Percentiles rank a stretch among this genome's conserved stretches.
Evolutionary conservation across 2,329 filamentous ascomycete genomes (phyloP).

Genomic region (Plenodomus lindquistii): DNA sequence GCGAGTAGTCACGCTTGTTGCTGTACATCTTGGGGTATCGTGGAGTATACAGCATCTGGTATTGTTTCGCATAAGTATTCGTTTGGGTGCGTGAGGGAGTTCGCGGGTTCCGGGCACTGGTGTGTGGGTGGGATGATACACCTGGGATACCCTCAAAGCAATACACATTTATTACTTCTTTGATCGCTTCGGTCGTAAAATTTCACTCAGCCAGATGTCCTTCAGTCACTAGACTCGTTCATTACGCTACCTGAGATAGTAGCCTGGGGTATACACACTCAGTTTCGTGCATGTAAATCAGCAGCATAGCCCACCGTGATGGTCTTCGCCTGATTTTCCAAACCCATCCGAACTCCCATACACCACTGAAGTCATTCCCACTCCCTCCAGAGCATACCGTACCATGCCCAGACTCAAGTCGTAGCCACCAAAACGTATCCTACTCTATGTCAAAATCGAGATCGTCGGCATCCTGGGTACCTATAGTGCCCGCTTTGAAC

Average conservation of each 20-base stretch:
- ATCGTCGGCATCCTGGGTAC: slow-evolving; percentile 8
- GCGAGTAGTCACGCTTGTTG: background rate
- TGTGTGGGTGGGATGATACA: slow-evolving; percentile 1
- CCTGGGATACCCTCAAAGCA: slow-evolving; percentile 5
- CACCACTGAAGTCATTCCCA: slow-evolving; percentile 1
- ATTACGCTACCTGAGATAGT: background rate
- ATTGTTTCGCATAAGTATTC: background rate
- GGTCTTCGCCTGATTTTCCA: background rate
- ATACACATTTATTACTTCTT: background rate
- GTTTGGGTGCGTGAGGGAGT: background rate
- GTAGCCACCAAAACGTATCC: background rate
- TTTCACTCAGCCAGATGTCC: background rate
- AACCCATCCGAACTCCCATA: background rate
- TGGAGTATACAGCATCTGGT: background rate
- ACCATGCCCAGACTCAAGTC: background rate
- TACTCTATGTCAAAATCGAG: slow-evolving; percentile 1
- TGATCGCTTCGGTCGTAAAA: background rate
- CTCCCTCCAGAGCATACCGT: background rate
- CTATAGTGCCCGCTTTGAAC: slow-evolving; percentile 15
- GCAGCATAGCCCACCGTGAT: background rate
- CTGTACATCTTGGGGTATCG: background rate
- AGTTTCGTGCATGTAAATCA: background rate
- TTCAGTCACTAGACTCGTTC: background rate
- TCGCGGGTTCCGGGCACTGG: background rate
- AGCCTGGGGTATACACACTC: background rate